Percentiles rank a stretch among this genome's conserved stretches.
Conservation (phyloP, 164 flowering plant genomes). For the Chimonanthus praecox region DNA sequence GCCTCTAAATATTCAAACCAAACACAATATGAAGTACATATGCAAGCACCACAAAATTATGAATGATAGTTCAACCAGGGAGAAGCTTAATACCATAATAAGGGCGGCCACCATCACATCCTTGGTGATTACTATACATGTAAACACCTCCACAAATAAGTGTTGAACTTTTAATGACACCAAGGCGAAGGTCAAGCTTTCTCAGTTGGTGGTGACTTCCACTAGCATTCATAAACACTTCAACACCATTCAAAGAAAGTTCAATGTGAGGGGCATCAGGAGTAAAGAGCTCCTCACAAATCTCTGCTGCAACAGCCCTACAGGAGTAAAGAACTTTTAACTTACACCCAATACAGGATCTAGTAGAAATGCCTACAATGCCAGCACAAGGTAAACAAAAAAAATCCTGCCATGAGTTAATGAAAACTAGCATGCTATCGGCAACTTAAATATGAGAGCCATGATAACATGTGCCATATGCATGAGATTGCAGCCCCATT, state of each 20-base stretch:
- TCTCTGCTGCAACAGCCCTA: slow-evolving; percentile 94
- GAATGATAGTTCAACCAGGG: not conserved
- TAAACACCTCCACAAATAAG: slow-evolving; percentile 88
- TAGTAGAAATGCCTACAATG: too few species aligned
- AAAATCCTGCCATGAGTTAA: too few species aligned
- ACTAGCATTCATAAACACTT: slow-evolving; percentile 95
- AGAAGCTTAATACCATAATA: slow-evolving; percentile 59
- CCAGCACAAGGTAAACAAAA: too few species aligned
- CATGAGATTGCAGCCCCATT: too few species aligned
- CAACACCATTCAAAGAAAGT: slow-evolving; percentile 91
- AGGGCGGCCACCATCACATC: slow-evolving; percentile 97
- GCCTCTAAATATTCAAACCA: too few species aligned
- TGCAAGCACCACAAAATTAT: not conserved
- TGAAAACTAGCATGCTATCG: too few species aligned
- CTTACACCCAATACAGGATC: too few species aligned
- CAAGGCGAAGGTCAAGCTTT: slow-evolving; percentile 84
- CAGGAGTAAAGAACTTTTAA: slow-evolving; percentile 6
- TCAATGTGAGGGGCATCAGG: slow-evolving; percentile 81
- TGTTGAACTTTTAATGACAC: slow-evolving; percentile 77
- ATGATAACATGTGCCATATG: too few species aligned
- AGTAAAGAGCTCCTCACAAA: slow-evolving; percentile 85
- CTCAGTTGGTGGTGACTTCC: slow-evolving; percentile 97
- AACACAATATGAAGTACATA: not conserved
- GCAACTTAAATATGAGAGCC: too few species aligned
- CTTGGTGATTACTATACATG: slow-evolving; percentile 97